Evolutionary conservation across 345 rosid species (phyloP).

Genomic region (Microthlaspi erraticum): DNA sequence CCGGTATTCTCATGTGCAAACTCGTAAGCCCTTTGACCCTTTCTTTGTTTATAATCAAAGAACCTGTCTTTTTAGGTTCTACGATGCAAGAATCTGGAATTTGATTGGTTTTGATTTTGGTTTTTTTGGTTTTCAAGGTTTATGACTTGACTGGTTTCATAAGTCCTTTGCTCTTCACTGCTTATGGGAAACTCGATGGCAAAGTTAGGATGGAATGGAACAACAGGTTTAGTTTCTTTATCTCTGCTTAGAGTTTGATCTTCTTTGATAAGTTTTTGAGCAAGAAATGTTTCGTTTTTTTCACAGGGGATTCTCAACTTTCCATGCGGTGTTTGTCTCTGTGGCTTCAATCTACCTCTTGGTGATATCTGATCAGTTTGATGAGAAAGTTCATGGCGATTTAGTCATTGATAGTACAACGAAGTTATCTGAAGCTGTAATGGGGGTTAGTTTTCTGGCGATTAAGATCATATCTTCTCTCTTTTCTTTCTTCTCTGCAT

Average conservation of each 20-base stretch:
- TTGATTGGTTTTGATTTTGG: too few species aligned
- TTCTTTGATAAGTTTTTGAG: background rate
- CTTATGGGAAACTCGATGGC: slow-evolving; percentile 58
- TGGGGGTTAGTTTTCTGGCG: slow-evolving; percentile 66
- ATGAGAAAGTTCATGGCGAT: slow-evolving; percentile 57
- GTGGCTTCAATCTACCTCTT: slow-evolving; percentile 68
- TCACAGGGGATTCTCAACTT: slow-evolving; percentile 85
- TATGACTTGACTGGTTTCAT: slow-evolving; percentile 63
- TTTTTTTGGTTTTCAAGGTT: slow-evolving; percentile 50
- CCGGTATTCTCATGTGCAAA: slow-evolving; percentile 58
- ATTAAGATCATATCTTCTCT: background rate
- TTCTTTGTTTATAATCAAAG: too few species aligned
- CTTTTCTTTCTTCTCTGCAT: background rate
- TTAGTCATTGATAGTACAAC: slow-evolving; percentile 62
- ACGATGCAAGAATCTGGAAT: slow-evolving; percentile 1
- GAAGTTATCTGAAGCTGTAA: slow-evolving; percentile 51
- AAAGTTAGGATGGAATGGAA: slow-evolving; percentile 79
- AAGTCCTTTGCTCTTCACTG: slow-evolving; percentile 56
- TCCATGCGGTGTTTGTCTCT: slow-evolving; percentile 73
- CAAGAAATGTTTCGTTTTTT: slow-evolving; percentile 7
- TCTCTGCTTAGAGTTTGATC: background rate
- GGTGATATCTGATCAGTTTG: slow-evolving; percentile 63
- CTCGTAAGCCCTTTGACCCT: slow-evolving; percentile 45
- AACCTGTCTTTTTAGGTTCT: background rate
- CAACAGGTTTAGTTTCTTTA: slow-evolving; percentile 57